These are phyloP conservation scores for Erigeron philadelphicus DNA, from an alignment of 140 eudicot genomes.

Conservation along the genomic window DNA sequence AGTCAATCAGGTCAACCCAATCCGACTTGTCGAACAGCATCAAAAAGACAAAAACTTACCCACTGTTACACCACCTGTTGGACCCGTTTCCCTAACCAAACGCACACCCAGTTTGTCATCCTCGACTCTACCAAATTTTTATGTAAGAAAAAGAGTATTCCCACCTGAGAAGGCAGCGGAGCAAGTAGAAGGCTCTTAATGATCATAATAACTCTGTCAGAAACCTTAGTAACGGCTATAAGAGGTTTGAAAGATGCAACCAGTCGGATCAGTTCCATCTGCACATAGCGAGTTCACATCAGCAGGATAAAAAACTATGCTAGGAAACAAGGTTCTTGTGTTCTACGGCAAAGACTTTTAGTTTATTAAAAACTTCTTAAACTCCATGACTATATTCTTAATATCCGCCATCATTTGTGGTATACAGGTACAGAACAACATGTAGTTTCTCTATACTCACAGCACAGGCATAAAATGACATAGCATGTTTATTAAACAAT, in stretches of 20 bases:
- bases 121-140: background rate
- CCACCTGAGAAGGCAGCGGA: slow-evolving; percentile 59
- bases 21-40: background rate
- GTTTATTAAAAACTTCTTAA: no score
- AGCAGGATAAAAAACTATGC: slow-evolving; percentile 15
- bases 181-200: slow-evolving; percentile 47
- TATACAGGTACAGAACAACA: no score
- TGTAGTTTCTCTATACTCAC: no score
- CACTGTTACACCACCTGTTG: background rate
- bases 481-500: background rate
- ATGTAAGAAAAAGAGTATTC: slow-evolving; percentile 23
- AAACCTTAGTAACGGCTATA: slow-evolving; percentile 62
- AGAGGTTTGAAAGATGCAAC: slow-evolving; percentile 67
- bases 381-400: no score
- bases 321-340: background rate
- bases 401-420: no score
- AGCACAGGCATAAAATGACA: no score
- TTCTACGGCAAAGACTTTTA: background rate
- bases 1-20: slow-evolving; percentile 2
- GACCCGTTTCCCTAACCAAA: background rate
- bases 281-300: slow-evolving; percentile 31
- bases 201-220: slow-evolving; percentile 54
- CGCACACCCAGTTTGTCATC: slow-evolving; percentile 17
- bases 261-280: slow-evolving; percentile 85
- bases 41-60: background rate